Evolutionary conservation across 1,284 basidiomycete species (phyloP).

Genomic region (Trichosporon asahii): DNA sequence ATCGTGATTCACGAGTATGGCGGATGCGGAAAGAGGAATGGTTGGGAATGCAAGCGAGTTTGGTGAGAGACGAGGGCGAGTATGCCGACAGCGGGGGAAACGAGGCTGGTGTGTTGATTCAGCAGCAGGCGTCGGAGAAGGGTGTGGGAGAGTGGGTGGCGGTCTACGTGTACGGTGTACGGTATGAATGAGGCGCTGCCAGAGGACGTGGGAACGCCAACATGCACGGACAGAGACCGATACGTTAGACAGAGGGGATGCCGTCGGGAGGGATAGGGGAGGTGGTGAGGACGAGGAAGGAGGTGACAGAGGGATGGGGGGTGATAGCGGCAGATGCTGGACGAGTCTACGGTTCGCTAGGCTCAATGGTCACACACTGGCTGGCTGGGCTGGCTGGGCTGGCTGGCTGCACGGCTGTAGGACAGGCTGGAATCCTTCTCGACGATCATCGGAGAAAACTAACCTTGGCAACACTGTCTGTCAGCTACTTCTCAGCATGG

Average conservation of each 20-base stretch:
- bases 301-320: not conserved
- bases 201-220: not conserved
- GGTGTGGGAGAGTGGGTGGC: not conserved
- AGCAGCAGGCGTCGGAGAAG: not conserved
- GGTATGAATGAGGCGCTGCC: not conserved
- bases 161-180: not conserved
- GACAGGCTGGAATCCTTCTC: no score
- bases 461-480: conserved; percentile 25
- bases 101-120: not conserved
- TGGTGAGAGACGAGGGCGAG: not conserved
- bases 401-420: not conserved
- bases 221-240: not conserved
- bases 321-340: not conserved
- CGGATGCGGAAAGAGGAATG: not conserved
- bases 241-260: not conserved
- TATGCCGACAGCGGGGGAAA: not conserved
- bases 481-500: not conserved
- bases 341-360: not conserved
- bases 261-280: not conserved
- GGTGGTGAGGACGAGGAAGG: not conserved
- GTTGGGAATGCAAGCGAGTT: not conserved
- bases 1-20: not conserved
- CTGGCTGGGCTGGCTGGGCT: no score
- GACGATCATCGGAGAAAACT: conserved; percentile 5
- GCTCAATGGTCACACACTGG: not conserved